These are phyloP conservation scores for Suhomyces taliae DNA, from an alignment of 1,139 yeast genomes.

Conservation along the genomic window DNA sequence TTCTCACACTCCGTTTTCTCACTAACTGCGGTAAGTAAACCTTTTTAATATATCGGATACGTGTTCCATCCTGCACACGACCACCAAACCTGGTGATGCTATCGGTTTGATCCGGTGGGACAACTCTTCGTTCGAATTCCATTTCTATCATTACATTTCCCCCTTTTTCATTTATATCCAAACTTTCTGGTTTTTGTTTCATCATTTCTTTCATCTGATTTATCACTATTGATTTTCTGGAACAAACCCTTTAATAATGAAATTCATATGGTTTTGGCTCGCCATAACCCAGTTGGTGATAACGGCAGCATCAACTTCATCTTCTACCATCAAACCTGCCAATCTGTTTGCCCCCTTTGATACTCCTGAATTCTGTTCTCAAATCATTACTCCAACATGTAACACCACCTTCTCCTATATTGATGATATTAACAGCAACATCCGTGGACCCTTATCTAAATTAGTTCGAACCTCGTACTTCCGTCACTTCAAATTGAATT, in stretches of 20 bases:
- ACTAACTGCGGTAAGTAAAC: no score
- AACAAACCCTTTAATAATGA: not conserved
- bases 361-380: slow-evolving; percentile 49
- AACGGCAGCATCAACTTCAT: not conserved
- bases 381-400: slow-evolving; percentile 47
- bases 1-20: no score
- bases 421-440: slow-evolving; percentile 35
- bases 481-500: slow-evolving; percentile 81
- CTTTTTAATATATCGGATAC: no score
- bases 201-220: no score
- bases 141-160: no score
- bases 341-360: slow-evolving; percentile 38
- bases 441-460: slow-evolving; percentile 51
- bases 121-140: no score
- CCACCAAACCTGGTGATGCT: no score
- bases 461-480: slow-evolving; percentile 74
- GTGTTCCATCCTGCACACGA: no score
- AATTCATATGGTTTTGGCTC: slow-evolving; percentile 3
- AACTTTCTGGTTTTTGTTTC: no score
- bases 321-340: not conserved
- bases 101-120: no score
- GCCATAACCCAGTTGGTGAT: not conserved
- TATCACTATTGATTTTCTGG: no score
- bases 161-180: no score
- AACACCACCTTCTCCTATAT: slow-evolving; percentile 50